Base-by-base conservation (phyloP, 2,329 filamentous ascomycete species). In the Biscogniauxia marginata region DNA sequence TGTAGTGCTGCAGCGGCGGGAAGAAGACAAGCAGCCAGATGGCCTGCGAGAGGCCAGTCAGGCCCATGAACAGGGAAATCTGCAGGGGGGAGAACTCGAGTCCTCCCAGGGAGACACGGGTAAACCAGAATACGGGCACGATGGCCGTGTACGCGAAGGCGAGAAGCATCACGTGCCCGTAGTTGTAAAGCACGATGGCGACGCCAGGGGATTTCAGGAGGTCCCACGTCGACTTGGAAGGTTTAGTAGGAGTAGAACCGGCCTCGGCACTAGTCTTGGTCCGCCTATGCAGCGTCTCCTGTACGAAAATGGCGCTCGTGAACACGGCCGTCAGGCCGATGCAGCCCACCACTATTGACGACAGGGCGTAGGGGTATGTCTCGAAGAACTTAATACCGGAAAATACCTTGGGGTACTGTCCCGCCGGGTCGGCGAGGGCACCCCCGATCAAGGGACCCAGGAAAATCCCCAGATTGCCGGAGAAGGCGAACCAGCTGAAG, bases 401-500 rank as follows among this genome's bases (percentile, higher is more conserved):
- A 58, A 93, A 89, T 0, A 81, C 52, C 0, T 73, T 64, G 0
- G 85, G 81, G 65, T 87, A 91, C 68, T 88, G 84, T 4, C 74
- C 65, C 0, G 81, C 85, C 1, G 90, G 90, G 30, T 89, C 81
- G 9, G 88, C 86, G 1, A 95, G 78, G 0, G 76, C 77, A 52
- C 89, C 90, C 45, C 89, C 89, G 19, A 91, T 67, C 7, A 90
- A 65, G 2, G 89, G 88, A 0, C 90, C 90, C 1, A 91, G 24
- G 56, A 91, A 85, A 46, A 93, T 85, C 3, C 90, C 90, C 7
- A 93, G 20, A 62, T 93, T 93, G 4, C 85, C 84, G 0, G 82
- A 78, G 67, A 93, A 90, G 8, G 89, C 88, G 67, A 93, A 93
- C 77, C 85, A 89, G 66, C 86, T 86, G 67, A 93, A 95, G 0